phyloP scores from a whole-genome alignment of 1,284 basidiomycete species.

The Ganoderma boninense region DNA sequence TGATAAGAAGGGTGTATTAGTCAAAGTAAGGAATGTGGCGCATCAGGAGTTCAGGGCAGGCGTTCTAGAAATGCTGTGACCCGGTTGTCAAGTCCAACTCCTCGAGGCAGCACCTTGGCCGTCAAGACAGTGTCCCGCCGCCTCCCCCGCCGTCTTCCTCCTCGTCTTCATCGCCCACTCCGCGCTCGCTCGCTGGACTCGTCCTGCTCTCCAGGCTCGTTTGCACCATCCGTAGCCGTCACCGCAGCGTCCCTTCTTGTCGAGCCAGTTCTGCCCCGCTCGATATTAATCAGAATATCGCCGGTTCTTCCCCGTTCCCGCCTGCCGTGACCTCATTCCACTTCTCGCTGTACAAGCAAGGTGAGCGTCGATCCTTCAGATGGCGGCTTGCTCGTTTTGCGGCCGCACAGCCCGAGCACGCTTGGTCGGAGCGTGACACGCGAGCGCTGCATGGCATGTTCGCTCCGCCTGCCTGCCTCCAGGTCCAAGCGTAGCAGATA shows the following conservation, averaged over 20 bases:
- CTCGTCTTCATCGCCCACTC: constrained; percentile 28
- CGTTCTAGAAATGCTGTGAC: constrained; percentile 37
- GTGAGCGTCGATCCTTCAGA: constrained; percentile 23
- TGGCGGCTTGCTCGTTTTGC: neutral
- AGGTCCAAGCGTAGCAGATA: constrained; percentile 13
- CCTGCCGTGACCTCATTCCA: constrained; percentile 22
- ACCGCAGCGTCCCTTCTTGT: constrained; percentile 1
- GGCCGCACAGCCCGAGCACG: neutral
- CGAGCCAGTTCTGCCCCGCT: constrained; percentile 27
- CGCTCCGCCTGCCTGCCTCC: constrained; percentile 20
- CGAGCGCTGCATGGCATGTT: constrained; percentile 31
- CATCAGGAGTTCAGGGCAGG: constrained; percentile 38
- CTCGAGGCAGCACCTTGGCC: constrained; percentile 34
- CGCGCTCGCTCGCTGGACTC: constrained; percentile 17
- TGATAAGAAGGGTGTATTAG: constrained; percentile 12
- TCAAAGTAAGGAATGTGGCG: constrained; percentile 21
- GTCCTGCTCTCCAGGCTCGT: constrained; percentile 25
- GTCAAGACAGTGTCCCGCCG: constrained; percentile 26
- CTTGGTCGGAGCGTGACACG: constrained; percentile 32
- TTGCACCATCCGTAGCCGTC: constrained; percentile 10
- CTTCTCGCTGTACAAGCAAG: constrained; percentile 31
- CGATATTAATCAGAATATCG: constrained; percentile 34
- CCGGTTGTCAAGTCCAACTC: constrained; percentile 40
- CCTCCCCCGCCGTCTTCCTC: constrained; percentile 27
- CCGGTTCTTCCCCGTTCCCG: constrained; percentile 20